Conservation (phyloP, 2,329 filamentous ascomycete species). For the Trichothecium roseum region DNA sequence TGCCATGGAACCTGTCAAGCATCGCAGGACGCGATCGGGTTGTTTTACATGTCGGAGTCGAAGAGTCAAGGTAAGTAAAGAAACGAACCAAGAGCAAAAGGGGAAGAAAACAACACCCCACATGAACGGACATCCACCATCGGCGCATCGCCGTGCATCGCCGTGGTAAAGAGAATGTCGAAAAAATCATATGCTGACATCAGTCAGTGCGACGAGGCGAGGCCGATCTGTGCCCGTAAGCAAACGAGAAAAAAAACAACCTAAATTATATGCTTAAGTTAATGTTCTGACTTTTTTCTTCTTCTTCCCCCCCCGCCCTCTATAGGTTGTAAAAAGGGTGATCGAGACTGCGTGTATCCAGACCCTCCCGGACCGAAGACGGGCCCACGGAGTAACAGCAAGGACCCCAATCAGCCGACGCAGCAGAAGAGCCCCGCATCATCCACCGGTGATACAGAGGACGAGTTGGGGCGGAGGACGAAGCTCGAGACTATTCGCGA, state of each 20-base stretch:
- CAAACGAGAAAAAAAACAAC: conserved; percentile 14
- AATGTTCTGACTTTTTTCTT: neutral
- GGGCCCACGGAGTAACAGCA: conserved; percentile 10
- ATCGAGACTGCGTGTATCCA: conserved; percentile 83
- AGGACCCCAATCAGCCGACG: neutral
- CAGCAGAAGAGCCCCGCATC: conserved; percentile 41
- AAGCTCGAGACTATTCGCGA: conserved; percentile 45
- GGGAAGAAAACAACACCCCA: too few species aligned
- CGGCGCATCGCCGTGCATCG: too few species aligned
- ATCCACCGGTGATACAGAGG: conserved; percentile 42
- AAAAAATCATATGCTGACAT: conserved; percentile 11
- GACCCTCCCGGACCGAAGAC: conserved; percentile 46
- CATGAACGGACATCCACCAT: too few species aligned
- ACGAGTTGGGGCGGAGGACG: conserved; percentile 27
- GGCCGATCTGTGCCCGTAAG: conserved; percentile 74
- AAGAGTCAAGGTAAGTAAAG: conserved; percentile 61
- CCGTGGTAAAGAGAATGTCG: too few species aligned
- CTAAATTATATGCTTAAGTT: conserved; percentile 1
- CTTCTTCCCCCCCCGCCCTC: too few species aligned
- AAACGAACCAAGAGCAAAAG: conserved; percentile 8
- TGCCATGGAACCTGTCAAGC: too few species aligned
- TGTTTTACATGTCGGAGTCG: conserved; percentile 86
- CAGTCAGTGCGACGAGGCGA: conserved; percentile 77
- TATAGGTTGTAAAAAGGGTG: conserved; percentile 87
- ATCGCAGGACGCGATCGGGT: conserved; percentile 84